phyloP scores from a whole-genome alignment of 2,329 filamentous ascomycete species.

The Eutypella sp. region DNA sequence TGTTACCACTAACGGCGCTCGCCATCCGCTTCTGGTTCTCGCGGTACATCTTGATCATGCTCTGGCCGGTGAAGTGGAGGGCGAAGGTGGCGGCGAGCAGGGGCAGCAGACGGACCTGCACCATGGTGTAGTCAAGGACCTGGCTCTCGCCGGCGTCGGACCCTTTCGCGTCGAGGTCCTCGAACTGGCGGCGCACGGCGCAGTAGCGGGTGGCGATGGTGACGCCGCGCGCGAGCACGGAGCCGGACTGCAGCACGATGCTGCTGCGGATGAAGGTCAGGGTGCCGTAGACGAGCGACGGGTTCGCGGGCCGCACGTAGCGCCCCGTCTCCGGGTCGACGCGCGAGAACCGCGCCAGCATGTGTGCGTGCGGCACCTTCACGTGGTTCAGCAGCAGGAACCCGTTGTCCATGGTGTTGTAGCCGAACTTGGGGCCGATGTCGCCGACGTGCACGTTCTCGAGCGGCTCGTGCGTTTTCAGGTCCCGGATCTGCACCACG shows the following conservation, averaged over 20 bases:
- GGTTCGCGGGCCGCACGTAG: constrained; percentile 62
- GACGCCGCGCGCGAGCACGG: constrained; percentile 67
- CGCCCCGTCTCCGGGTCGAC: constrained; percentile 64
- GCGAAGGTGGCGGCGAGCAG: constrained; percentile 70
- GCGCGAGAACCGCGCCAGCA: constrained; percentile 66
- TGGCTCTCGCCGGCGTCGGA: constrained; percentile 61
- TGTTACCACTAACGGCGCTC: constrained; percentile 30
- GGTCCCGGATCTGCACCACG: constrained; percentile 67
- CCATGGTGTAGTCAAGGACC: constrained; percentile 77
- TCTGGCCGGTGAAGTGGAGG: constrained; percentile 72
- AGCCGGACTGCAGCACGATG: constrained; percentile 69
- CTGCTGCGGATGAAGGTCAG: constrained; percentile 70
- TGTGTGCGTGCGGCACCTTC: constrained; percentile 69
- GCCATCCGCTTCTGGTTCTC: constrained; percentile 67
- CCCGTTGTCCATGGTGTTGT: constrained; percentile 79
- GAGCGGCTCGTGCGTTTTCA: constrained; percentile 64
- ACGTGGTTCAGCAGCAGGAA: constrained; percentile 73
- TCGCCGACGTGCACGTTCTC: constrained; percentile 70
- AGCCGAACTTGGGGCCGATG: constrained; percentile 75
- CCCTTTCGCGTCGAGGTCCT: constrained; percentile 63
- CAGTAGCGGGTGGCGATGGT: constrained; percentile 74
- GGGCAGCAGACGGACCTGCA: constrained; percentile 68
- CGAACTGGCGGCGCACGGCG: constrained; percentile 71
- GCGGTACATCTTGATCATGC: constrained; percentile 70
- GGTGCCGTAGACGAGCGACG: constrained; percentile 68